Base-by-base conservation (phyloP, 805 yeast species). In the Saccharomycopsis sp. region DNA sequence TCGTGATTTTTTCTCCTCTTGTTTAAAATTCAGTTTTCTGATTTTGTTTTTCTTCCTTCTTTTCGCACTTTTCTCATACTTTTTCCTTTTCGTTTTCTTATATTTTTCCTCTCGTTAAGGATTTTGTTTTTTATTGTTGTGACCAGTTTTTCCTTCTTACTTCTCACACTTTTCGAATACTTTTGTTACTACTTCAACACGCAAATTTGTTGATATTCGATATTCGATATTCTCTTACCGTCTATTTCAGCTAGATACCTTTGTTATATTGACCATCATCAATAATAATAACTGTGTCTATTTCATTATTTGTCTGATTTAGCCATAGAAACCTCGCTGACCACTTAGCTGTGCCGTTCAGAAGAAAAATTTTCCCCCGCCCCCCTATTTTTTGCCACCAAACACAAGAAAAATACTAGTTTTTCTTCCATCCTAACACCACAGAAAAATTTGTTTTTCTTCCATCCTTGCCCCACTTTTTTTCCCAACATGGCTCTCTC, bases 261-360 rank as follows among this genome's bases (percentile, higher is more conserved):
- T 29, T 29, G 12, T 29, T 29, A 29, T 29, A 29, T 29, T 29
- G 38, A 29, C 38, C 38, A 29, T 12, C 38, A 5, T 29, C 38
- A 29, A 29, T 7, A 7, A 29, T 29, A 29, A 29, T 29, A 29
- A 29, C 38, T 7, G 38, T 29, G 12, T 29, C 38, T 29, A 12
- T 12, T 7, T 7, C 38, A 29, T 7, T 29, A 29, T 29, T 29
- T 12, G 12, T 29, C 12, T 17, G 5, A 44, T 44, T 12, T 44
- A 17, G 22, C 12, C 20, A 44, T 44, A 12, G 19, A 44, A 22
- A 17, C n/a, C 29, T 29, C 52, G 56, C 66, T 66, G 75, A 72
- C 75, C 70, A 69, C 75, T 72, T 72, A 66, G 66, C 64, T 72
- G 75, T 71, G 70, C 64, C 64, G 73, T 66, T 71, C 74, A 68